phyloP scores from a whole-genome alignment of 2,329 filamentous ascomycete genomes.

The Fusarium acutatum region DNA sequence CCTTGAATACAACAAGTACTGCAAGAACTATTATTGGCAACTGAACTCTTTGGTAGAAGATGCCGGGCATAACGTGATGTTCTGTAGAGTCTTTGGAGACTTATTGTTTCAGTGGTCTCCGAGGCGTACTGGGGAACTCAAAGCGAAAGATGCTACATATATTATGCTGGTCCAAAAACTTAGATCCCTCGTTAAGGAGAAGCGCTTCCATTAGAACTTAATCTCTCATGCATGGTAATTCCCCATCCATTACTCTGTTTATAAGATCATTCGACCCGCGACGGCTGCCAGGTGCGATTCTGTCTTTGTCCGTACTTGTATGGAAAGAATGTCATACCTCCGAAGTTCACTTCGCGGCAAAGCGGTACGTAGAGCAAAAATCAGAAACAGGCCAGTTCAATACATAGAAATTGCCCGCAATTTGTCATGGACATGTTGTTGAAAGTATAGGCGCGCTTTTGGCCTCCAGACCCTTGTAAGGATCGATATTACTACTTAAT shows the following conservation, averaged over 20 bases:
- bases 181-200: too few species aligned
- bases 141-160: neutral
- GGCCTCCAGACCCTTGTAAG: neutral
- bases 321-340: neutral
- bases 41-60: neutral
- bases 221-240: too few species aligned
- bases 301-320: too few species aligned
- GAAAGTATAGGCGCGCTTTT: neutral
- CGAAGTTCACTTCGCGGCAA: neutral
- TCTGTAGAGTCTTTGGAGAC: neutral
- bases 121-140: too few species aligned
- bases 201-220: neutral
- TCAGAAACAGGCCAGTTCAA: neutral
- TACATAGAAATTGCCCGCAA: too few species aligned
- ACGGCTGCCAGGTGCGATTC: too few species aligned
- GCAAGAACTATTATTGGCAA: neutral
- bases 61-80: neutral
- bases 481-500: too few species aligned
- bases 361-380: accelerated
- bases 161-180: accelerated
- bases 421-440: neutral
- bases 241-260: neutral
- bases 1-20: neutral
- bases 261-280: neutral
- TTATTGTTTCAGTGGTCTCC: neutral